Base-by-base conservation (phyloP, 345 rosid species). In the Acer saccharum region DNA sequence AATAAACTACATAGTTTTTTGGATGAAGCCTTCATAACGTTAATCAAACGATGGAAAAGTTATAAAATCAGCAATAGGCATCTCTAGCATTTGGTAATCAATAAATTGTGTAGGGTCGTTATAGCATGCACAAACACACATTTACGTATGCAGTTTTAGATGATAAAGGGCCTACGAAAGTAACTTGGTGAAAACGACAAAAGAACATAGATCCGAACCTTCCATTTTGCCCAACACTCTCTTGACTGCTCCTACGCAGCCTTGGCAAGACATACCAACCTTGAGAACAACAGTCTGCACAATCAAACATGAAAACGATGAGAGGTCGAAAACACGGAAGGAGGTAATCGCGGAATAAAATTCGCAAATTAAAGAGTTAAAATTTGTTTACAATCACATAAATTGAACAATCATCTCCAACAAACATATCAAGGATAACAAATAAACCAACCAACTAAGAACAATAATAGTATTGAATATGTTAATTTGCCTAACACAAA, bases 221-320 rank as follows among this genome's bases (percentile, higher is more conserved):
- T 94, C 90, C 97, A 94, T 89, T 83, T 93, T 93, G 10, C 89
- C 92, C 55, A 93, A 78, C 72, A 93, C 98, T 86, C 98, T 85
- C 83, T 87, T 89, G 75, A 94, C 97, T 72, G 98, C 93, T 68
- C 97, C 98, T 6, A 80, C 86, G 7, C 97, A 93, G 79, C 97
- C 97, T 65, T 85, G 81, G 7, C 97, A 94, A 74, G 98, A 84
- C 98, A 94, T 93, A 18, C 86, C 93, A 77, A 93, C 98, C 85
- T 86, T 91, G 50, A 92, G 91, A 76, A 92, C 90, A 73, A 89
- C 92, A 12, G 93, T 92, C 97, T 94, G 91, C 77, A 80, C 76
- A 80, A 74, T 58, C 65, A 79, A 80, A 70, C 76, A 44, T 9
- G 41, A 62, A 66, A 18, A 20, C 0, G 21, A 44, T 58, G 29